phyloP scores from a whole-genome alignment of 2,329 filamentous ascomycete species.

The Incumbomyces delicatus region DNA sequence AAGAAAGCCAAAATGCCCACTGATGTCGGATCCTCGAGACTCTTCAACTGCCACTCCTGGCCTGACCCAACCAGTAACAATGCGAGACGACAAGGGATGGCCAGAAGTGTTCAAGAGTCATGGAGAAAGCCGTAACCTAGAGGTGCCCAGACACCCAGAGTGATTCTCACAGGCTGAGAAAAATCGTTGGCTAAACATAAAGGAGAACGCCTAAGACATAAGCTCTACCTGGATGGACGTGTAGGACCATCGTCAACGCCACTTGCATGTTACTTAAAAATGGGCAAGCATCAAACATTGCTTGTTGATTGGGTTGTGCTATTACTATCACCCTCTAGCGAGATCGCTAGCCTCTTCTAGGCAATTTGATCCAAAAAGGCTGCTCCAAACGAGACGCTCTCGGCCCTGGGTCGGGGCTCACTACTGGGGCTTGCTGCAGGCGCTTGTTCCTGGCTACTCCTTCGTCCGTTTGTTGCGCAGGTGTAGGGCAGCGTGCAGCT shows the following conservation, averaged over 20 bases:
- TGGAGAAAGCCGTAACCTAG: neutral
- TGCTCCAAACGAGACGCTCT: slow-evolving; percentile 1
- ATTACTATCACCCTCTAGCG: neutral
- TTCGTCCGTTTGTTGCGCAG: neutral
- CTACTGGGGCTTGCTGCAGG: neutral
- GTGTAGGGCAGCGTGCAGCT: neutral
- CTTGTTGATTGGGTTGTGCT: neutral
- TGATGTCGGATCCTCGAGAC: neutral
- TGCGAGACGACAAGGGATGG: neutral
- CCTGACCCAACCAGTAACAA: neutral
- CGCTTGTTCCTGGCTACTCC: slow-evolving; percentile 3
- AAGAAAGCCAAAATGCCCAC: neutral
- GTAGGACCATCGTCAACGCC: too few species aligned
- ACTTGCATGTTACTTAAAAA: too few species aligned
- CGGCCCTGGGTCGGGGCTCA: neutral
- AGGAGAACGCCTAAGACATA: neutral
- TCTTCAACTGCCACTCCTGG: neutral
- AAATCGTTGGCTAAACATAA: neutral
- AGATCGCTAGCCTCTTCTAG: neutral
- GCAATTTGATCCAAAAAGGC: neutral
- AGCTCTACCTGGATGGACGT: too few species aligned
- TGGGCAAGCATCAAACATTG: neutral
- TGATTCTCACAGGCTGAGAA: neutral
- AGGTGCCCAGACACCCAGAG: neutral
- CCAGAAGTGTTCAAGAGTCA: neutral